Percentiles rank a stretch among this genome's conserved stretches.
Evolutionary conservation across 2,329 filamentous ascomycete genomes (phyloP).

Genomic region (Metarhizium robertsii): DNA sequence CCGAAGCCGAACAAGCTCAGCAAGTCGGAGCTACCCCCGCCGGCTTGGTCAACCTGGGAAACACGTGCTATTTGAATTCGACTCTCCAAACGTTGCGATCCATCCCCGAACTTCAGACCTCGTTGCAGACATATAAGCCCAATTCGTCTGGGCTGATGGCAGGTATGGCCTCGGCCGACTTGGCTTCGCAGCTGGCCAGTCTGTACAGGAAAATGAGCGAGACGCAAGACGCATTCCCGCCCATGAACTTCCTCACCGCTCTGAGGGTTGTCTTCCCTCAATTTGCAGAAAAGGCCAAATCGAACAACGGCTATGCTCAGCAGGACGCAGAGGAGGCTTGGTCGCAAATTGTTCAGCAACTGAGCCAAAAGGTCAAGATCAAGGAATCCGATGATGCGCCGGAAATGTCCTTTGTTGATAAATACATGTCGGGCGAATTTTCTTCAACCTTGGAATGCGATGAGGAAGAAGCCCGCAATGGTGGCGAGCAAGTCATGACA

Average conservation of each 20-base stretch:
- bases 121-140: constrained; percentile 52
- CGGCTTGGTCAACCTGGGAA: constrained; percentile 84
- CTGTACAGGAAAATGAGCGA: constrained; percentile 84
- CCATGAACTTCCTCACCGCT: constrained; percentile 71
- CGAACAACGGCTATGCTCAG: constrained; percentile 81
- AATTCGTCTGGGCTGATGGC: constrained; percentile 30
- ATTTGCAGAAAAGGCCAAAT: constrained; percentile 81
- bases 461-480: constrained; percentile 66
- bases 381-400: constrained; percentile 39
- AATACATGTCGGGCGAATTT: constrained; percentile 80
- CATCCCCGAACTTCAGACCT: constrained; percentile 83
- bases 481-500: constrained; percentile 59
- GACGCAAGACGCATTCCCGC: constrained; percentile 80
- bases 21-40: constrained; percentile 78
- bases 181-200: constrained; percentile 68
- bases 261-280: constrained; percentile 78
- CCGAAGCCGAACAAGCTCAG: constrained; percentile 79
- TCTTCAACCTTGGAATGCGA: constrained; percentile 74
- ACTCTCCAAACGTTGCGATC: constrained; percentile 84
- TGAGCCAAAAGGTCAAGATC: constrained; percentile 68
- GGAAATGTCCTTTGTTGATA: constrained; percentile 71
- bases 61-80: constrained; percentile 98
- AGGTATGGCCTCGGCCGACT: constrained; percentile 46
- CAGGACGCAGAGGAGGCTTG: constrained; percentile 98
- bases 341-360: constrained; percentile 83